Conservation (phyloP, 805 yeast genomes). For the Cyberlindnera mrakii region DNA sequence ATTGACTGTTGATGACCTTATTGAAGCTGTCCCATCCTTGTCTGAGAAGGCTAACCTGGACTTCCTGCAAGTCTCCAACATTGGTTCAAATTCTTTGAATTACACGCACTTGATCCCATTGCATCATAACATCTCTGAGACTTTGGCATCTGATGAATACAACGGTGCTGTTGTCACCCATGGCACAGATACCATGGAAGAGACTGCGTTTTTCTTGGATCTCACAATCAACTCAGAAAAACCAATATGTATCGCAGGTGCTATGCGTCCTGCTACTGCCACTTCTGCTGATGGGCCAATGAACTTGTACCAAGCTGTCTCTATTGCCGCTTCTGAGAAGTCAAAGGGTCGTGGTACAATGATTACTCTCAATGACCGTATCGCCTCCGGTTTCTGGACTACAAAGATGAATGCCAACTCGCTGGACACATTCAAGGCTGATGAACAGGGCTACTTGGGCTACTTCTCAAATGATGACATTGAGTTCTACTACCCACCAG, state of each 20-base stretch:
- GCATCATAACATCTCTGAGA: constrained; percentile 39
- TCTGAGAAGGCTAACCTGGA: constrained; percentile 47
- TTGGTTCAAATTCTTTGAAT: constrained; percentile 54
- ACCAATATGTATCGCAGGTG: constrained; percentile 39
- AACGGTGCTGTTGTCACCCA: constrained; percentile 64
- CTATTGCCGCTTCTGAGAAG: constrained; percentile 46
- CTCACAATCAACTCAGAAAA: constrained; percentile 32
- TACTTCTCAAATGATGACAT: constrained; percentile 60
- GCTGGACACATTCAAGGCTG: constrained; percentile 59
- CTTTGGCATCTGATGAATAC: constrained; percentile 32
- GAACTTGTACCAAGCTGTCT: constrained; percentile 64
- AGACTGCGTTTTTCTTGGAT: constrained; percentile 60
- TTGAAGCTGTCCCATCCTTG: constrained; percentile 51
- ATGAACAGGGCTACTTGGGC: constrained; percentile 64
- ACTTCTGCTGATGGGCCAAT: constrained; percentile 69
- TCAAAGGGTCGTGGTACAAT: constrained; percentile 56
- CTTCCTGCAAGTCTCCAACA: constrained; percentile 32
- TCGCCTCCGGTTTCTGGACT: constrained; percentile 60
- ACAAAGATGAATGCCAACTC: constrained; percentile 66
- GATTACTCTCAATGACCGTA: constrained; percentile 60
- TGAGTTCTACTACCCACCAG: constrained; percentile 56
- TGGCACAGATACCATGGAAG: constrained; percentile 68
- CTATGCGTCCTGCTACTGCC: constrained; percentile 70
- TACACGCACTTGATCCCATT: constrained; percentile 39
- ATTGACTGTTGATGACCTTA: constrained; percentile 43